Evolutionary conservation across 2,329 filamentous ascomycete genomes (phyloP).

Genomic region (Arthrocladium fulminans): DNA sequence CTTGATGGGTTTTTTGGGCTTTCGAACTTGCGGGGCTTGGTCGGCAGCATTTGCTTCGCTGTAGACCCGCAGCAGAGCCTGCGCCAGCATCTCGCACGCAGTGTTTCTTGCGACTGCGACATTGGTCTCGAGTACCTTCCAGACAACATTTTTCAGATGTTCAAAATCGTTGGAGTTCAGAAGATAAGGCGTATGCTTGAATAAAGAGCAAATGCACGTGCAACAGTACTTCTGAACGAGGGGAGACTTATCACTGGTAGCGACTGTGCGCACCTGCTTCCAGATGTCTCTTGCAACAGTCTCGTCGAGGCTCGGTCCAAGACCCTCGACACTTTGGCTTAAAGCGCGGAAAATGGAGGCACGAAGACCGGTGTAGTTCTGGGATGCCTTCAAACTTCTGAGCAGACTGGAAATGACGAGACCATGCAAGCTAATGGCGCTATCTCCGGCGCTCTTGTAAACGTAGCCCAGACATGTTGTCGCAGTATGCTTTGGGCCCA

Average conservation of each 20-base stretch:
- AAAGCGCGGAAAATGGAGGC: slow-evolving; percentile 68
- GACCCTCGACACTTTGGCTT: slow-evolving; percentile 65
- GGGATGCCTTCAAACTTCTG: slow-evolving; percentile 70
- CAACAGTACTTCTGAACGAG: slow-evolving; percentile 73
- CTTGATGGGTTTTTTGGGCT: slow-evolving; percentile 64
- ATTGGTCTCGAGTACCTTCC: slow-evolving; percentile 76
- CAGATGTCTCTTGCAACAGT: slow-evolving; percentile 77
- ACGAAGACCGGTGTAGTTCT: slow-evolving; percentile 71
- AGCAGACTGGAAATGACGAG: slow-evolving; percentile 63
- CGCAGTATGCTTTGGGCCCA: slow-evolving; percentile 76
- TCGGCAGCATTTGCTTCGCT: slow-evolving; percentile 50
- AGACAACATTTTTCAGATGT: slow-evolving; percentile 68
- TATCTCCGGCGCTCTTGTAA: slow-evolving; percentile 87
- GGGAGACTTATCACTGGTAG: slow-evolving; percentile 69
- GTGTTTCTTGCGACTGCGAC: slow-evolving; percentile 71
- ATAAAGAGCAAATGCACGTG: slow-evolving; percentile 65
- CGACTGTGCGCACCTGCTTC: slow-evolving; percentile 77
- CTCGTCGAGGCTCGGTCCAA: slow-evolving; percentile 73
- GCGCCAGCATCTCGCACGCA: slow-evolving; percentile 74
- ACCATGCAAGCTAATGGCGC: slow-evolving; percentile 73
- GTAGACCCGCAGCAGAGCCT: slow-evolving; percentile 73
- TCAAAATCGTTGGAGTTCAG: slow-evolving; percentile 86
- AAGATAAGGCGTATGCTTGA: slow-evolving; percentile 69
- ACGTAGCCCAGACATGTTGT: slow-evolving; percentile 79
- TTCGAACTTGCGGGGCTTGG: slow-evolving; percentile 52